These are phyloP conservation scores for Didymella keratinophila DNA, from an alignment of 2,329 filamentous ascomycete species.

Conservation along the genomic window DNA sequence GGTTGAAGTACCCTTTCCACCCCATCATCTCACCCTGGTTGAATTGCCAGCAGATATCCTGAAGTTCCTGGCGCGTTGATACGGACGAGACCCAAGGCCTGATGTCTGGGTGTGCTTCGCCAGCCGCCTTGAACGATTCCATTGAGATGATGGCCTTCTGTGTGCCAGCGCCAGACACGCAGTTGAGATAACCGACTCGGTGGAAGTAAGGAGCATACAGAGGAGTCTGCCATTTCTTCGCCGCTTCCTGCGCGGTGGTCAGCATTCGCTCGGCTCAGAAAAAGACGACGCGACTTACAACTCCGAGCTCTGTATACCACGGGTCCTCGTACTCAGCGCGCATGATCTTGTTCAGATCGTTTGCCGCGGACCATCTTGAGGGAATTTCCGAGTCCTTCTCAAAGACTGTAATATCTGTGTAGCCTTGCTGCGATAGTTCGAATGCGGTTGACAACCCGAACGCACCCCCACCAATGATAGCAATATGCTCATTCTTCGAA, in stretches of 20 bases:
- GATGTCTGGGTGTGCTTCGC: constrained; percentile 53
- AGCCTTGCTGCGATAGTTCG: constrained; percentile 41
- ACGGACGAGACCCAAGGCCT: constrained; percentile 53
- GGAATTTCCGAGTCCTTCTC: constrained; percentile 53
- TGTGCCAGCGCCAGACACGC: constrained; percentile 58
- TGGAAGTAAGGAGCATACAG: constrained; percentile 64
- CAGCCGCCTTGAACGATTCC: constrained; percentile 53
- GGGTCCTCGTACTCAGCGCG: constrained; percentile 66
- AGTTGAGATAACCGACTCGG: constrained; percentile 61
- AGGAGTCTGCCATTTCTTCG: constrained; percentile 62
- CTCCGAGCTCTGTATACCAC: constrained; percentile 63
- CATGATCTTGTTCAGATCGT: constrained; percentile 69
- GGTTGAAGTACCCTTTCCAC: constrained; percentile 68
- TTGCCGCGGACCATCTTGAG: constrained; percentile 62
- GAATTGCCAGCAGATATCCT: constrained; percentile 60
- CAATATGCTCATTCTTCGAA: constrained; percentile 35
- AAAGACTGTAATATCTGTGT: constrained; percentile 42
- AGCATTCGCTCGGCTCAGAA: not conserved
- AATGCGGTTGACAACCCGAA: constrained; percentile 44
- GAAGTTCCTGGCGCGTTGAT: constrained; percentile 24
- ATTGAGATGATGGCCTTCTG: constrained; percentile 59
- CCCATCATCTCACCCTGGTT: constrained; percentile 55
- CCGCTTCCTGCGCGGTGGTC: constrained; percentile 54
- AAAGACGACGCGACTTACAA: constrained; percentile 48
- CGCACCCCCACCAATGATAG: constrained; percentile 42